A percentile compares a stretch with the other conserved stretches of the same genome.
phyloP scores from a whole-genome alignment of 768 basidiomycete genomes.

The Tylopilus rubrobrunneus region DNA sequence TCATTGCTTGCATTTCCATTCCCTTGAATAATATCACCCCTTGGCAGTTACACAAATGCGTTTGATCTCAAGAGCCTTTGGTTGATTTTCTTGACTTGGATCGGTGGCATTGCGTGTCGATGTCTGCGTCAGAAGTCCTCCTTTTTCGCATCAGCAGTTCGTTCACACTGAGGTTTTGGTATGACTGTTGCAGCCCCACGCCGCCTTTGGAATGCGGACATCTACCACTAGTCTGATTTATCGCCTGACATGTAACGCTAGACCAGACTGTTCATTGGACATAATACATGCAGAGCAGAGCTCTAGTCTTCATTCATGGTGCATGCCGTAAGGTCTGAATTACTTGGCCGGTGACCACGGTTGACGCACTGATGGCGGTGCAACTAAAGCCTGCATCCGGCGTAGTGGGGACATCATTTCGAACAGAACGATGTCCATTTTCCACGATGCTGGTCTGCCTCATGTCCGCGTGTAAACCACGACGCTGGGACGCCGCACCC shows the following conservation, averaged over 20 bases:
- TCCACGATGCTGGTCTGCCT: slow-evolving; percentile 3
- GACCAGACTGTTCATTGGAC: not conserved
- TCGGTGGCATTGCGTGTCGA: not conserved
- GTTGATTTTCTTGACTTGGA: not conserved
- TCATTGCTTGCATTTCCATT: not conserved
- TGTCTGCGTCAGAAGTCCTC: not conserved
- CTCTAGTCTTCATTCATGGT: no score
- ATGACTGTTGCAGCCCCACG: not conserved
- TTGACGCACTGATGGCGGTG: not conserved
- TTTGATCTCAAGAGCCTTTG: not conserved
- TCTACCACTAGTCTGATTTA: not conserved
- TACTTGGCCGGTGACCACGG: not conserved
- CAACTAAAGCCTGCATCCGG: not conserved
- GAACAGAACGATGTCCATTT: slow-evolving; percentile 2
- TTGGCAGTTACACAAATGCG: not conserved
- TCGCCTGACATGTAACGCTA: not conserved
- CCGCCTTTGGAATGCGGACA: not conserved
- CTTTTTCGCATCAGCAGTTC: not conserved
- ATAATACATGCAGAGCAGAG: not conserved
- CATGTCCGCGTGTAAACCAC: slow-evolving; percentile 7
- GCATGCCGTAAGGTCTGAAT: not conserved
- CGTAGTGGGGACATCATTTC: not conserved
- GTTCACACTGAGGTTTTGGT: not conserved
- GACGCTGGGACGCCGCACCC: not conserved
- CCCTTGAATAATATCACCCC: not conserved